Conservation (phyloP, 352 stramenopile genomes). For the Globisporangium radiosum region DNA sequence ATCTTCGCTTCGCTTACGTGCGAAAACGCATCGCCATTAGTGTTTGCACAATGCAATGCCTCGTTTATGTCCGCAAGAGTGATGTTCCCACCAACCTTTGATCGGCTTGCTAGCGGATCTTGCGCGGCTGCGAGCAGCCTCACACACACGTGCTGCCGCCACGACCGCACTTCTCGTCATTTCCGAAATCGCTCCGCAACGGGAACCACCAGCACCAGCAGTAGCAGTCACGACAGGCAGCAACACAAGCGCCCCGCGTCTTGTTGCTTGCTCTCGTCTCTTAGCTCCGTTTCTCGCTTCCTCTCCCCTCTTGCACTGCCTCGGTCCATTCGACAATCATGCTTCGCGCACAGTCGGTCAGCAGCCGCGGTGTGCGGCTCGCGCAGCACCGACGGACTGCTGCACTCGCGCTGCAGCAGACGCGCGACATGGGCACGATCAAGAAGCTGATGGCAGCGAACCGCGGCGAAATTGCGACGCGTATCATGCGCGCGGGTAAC, state of each 20-base stretch:
- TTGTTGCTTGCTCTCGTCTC: background rate
- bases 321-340: conserved; percentile 13
- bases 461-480: conserved; percentile 96
- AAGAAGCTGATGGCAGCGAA: conserved; percentile 97
- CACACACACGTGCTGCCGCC: background rate
- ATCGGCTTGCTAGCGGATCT: background rate
- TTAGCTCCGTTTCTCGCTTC: background rate
- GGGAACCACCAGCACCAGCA: background rate
- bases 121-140: background rate
- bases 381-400: conserved; percentile 4
- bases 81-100: no score
- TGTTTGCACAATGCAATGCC: no score
- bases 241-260: background rate
- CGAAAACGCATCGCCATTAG: no score
- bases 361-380: conserved; percentile 11
- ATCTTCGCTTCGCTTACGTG: no score
- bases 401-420: conserved; percentile 13
- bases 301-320: background rate
- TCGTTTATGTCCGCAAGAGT: no score
- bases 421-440: conserved; percentile 73
- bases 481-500: conserved; percentile 93
- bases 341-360: conserved; percentile 33
- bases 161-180: conserved; percentile 2
- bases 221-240: background rate
- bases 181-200: conserved; percentile 3